Evolutionary conservation across 768 basidiomycete species (phyloP).

Genomic region (Sistotremastrum suecicum): DNA sequence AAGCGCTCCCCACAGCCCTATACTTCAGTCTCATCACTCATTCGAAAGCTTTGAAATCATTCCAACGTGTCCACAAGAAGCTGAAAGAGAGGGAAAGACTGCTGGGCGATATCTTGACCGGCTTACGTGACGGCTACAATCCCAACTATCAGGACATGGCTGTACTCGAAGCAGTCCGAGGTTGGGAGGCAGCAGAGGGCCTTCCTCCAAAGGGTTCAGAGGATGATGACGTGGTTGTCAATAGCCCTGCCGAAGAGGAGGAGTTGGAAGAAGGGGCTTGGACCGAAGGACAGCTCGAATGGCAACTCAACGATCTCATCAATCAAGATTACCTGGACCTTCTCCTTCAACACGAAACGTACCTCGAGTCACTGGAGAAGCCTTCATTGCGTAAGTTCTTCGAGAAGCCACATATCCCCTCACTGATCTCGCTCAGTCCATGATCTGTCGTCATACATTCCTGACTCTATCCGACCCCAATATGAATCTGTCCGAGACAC

Average conservation of each 20-base stretch:
- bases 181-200: slow-evolving; percentile 69
- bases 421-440: background rate
- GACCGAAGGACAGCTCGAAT: slow-evolving; percentile 43
- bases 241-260: slow-evolving; percentile 28
- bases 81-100: slow-evolving; percentile 62
- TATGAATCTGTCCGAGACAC: slow-evolving; percentile 56
- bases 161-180: slow-evolving; percentile 89
- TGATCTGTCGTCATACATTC: slow-evolving; percentile 68
- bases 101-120: slow-evolving; percentile 70
- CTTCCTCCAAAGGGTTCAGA: slow-evolving; percentile 62
- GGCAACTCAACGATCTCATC: slow-evolving; percentile 41
- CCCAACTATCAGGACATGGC: slow-evolving; percentile 99
- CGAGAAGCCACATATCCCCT: background rate
- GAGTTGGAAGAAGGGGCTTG: slow-evolving; percentile 45
- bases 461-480: slow-evolving; percentile 59
- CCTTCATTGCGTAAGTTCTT: slow-evolving; percentile 40
- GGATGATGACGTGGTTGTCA: slow-evolving; percentile 24
- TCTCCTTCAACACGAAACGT: slow-evolving; percentile 64
- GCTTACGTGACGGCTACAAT: slow-evolving; percentile 78
- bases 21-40: slow-evolving; percentile 66
- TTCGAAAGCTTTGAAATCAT: slow-evolving; percentile 57
- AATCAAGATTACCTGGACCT: slow-evolving; percentile 59
- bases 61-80: slow-evolving; percentile 57
- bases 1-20: slow-evolving; percentile 40
- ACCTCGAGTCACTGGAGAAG: slow-evolving; percentile 34